These are phyloP conservation scores for Cyphellophora europaea DNA, from an alignment of 2,329 filamentous ascomycete species.

Conservation along the genomic window DNA sequence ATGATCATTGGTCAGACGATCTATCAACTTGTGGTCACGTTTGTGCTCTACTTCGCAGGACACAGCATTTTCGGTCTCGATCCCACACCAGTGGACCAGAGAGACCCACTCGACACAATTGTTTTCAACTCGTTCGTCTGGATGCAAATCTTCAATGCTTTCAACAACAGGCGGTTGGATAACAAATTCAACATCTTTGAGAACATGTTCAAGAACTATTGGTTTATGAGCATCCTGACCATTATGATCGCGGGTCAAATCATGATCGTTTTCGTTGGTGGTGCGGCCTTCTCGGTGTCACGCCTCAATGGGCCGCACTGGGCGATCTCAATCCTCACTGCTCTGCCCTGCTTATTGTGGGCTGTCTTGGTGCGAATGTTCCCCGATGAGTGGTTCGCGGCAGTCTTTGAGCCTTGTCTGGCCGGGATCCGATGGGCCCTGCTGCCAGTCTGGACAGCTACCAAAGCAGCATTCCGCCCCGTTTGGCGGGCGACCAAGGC, in stretches of 20 bases:
- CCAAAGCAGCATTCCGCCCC: constrained; percentile 22
- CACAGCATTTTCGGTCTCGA: constrained; percentile 50
- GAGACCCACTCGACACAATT: constrained; percentile 59
- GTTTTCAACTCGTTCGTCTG: constrained; percentile 98
- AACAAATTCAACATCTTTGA: constrained; percentile 96
- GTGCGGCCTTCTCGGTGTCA: constrained; percentile 66
- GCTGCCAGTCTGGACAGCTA: constrained; percentile 25
- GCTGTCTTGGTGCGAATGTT: constrained; percentile 73
- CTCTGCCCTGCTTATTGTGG: constrained; percentile 74
- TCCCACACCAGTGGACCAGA: constrained; percentile 29
- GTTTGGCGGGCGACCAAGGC: constrained; percentile 20
- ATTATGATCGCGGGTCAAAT: constrained; percentile 86
- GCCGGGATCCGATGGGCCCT: constrained; percentile 41
- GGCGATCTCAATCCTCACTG: constrained; percentile 78
- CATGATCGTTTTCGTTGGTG: constrained; percentile 82
- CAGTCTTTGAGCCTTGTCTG: constrained; percentile 40
- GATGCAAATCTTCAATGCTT: constrained; percentile 99
- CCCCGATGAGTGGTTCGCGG: constrained; percentile 54
- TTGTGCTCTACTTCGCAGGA: constrained; percentile 73
- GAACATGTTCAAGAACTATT: constrained; percentile 72
- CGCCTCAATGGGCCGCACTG: constrained; percentile 66
- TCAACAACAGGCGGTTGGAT: constrained; percentile 92
- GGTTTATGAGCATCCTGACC: constrained; percentile 76
- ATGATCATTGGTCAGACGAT: constrained; percentile 93
- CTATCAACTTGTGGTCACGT: constrained; percentile 72